Base-by-base conservation (phyloP, 2,329 filamentous ascomycete genomes). In the Aspergillus jensenii region DNA sequence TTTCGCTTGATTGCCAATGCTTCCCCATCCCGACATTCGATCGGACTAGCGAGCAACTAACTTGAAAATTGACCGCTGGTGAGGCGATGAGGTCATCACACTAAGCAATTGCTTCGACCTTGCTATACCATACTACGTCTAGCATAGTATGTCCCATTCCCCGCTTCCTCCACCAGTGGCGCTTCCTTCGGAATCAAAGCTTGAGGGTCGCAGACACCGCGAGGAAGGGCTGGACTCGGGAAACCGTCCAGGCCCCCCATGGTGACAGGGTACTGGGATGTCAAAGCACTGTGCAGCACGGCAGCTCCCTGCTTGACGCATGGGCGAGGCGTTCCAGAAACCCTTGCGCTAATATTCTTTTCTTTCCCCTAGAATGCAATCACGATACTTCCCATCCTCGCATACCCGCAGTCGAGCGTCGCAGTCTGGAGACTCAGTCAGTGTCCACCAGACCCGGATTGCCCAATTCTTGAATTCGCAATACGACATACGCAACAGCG, bases 31-130 rank as follows among this genome's bases (percentile, higher is more conserved):
- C 3, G 27, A 31, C 27, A 31, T 11, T 31, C 27, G 27, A 31
- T 31, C 27, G 9, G 27, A 31, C 27, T 31, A 31, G 9, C 27
- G 27, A 31, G 27, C 27, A 12, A 31, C 9, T 3, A 9, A 31
- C 27, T 31, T 31, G 27, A 11, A 31, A 31, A 11, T 31, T 31
- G 27, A 9, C 19, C 19, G 33, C 17, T 19, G 27, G 41, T 31
- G 21, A 31, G 19, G 14, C 11, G 3, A 49, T 55, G 45, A 40
- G 45, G 23, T 44, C 33, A 55, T 48, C 3, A 48, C 19, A 44
- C n/a, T 48, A 48, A 55, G 53, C 45, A 49, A 48, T 49, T 43
- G 53, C 53, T 49, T 44, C 25, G 21, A 6, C 35, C 23, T 35
- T 33, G 17, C 27, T 12, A 9, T 9, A 37, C 50, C 31, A 37